phyloP scores from a whole-genome alignment of 805 yeast genomes.

The Candida palmyrensis region DNA sequence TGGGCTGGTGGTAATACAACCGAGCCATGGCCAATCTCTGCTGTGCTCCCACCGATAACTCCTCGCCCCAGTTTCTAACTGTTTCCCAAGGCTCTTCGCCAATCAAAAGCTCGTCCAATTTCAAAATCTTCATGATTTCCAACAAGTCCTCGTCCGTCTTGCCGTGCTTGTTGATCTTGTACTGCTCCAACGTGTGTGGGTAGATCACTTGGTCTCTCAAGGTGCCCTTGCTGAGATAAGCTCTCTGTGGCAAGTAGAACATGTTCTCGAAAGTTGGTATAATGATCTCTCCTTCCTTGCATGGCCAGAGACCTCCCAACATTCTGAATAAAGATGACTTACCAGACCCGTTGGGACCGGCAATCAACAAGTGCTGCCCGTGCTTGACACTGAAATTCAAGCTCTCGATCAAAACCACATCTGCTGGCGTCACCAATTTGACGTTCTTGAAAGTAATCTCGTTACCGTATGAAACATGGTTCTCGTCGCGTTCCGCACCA shows the following conservation, averaged over 20 bases:
- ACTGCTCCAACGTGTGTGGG: slow-evolving; percentile 68
- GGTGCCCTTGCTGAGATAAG: slow-evolving; percentile 76
- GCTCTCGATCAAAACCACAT: slow-evolving; percentile 62
- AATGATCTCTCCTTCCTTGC: slow-evolving; percentile 50
- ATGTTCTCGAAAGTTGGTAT: slow-evolving; percentile 64
- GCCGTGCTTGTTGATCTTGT: slow-evolving; percentile 23
- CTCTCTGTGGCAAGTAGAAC: slow-evolving; percentile 89
- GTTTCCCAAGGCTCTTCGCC: slow-evolving; percentile 52
- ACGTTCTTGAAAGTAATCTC: slow-evolving; percentile 69
- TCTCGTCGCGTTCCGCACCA: slow-evolving; percentile 6
- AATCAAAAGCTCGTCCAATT: slow-evolving; percentile 51
- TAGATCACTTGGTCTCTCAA: slow-evolving; percentile 86
- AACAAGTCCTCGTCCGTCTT: slow-evolving; percentile 47
- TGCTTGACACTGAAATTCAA: slow-evolving; percentile 68
- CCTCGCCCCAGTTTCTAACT: slow-evolving; percentile 81
- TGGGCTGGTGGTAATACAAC: slow-evolving; percentile 84
- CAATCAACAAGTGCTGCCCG: slow-evolving; percentile 82
- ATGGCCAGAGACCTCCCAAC: slow-evolving; percentile 92
- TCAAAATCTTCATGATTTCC: slow-evolving; percentile 50
- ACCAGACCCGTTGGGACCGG: slow-evolving; percentile 96
- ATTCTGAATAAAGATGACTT: slow-evolving; percentile 88
- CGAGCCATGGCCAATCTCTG: slow-evolving; percentile 93
- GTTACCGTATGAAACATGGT: slow-evolving; percentile 34
- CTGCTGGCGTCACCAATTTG: slow-evolving; percentile 82
- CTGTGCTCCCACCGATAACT: slow-evolving; percentile 85